A percentile compares a stretch with the other conserved stretches of the same genome.
Evolutionary conservation across 1,284 basidiomycete species (phyloP).

Genomic region (Phylloporus sp.): DNA sequence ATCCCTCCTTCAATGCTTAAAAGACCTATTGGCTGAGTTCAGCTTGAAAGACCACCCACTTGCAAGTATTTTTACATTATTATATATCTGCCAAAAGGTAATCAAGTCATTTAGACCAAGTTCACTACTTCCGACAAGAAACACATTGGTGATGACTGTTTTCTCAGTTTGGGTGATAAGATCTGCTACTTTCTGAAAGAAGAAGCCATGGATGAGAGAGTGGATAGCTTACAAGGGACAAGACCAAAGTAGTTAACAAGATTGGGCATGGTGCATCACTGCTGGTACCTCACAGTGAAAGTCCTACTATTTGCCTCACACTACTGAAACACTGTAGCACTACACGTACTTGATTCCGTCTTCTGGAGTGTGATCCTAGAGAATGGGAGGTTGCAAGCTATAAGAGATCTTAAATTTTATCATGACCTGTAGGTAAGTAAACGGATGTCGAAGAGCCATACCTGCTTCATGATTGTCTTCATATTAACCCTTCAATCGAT

Average conservation of each 20-base stretch:
- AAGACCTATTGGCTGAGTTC: constrained; percentile 78
- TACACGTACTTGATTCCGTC: constrained; percentile 84
- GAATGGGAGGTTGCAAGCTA: constrained; percentile 64
- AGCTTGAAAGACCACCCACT: constrained; percentile 79
- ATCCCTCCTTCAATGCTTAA: constrained; percentile 71
- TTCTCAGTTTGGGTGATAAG: constrained; percentile 90
- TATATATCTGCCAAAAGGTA: neutral
- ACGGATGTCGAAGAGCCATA: neutral
- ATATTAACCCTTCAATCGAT: constrained; percentile 87
- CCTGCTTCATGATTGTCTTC: neutral
- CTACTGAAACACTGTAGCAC: constrained; percentile 44
- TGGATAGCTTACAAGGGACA: constrained; percentile 75
- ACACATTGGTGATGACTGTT: constrained; percentile 92
- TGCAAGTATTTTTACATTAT: constrained; percentile 45
- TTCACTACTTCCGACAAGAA: constrained; percentile 83
- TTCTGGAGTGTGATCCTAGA: constrained; percentile 82
- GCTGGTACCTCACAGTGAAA: neutral
- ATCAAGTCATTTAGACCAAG: constrained; percentile 61
- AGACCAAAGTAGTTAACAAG: constrained; percentile 82
- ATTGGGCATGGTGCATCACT: constrained; percentile 71
- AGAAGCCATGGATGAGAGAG: constrained; percentile 66
- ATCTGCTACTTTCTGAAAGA: constrained; percentile 90
- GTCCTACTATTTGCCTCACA: neutral
- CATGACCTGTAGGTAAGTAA: constrained; percentile 76
- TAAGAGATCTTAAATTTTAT: constrained; percentile 80